Evolutionary conservation across 805 yeast species (phyloP), one percentile per base, ranked within the genome.

Genomic region (Wickerhamomyces ciferrii): DNA sequence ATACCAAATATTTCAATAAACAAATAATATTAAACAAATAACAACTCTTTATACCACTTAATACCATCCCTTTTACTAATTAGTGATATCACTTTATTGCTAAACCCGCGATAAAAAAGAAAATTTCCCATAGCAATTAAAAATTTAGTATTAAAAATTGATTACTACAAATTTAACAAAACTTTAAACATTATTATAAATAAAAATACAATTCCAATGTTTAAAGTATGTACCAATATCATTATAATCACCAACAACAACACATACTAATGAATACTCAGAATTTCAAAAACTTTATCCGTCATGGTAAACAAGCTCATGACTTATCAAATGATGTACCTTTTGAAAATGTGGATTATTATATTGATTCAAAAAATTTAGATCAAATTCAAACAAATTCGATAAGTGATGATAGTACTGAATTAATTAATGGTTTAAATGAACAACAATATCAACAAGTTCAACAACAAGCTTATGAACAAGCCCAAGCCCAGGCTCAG

Each of bases 271-370:
- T 37, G 39, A 37, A 34, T 29, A 42, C 25, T 15, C 46, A 69
- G 72, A 70, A 68, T 54, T 54, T 71, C 34, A 69, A 68, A 53
- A 69, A 71, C 47, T 68, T 70, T 47, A 71, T 71, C 43, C 64
- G 75, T 45, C 74, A 70, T 46, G 76, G 76, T 17, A 68, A 59
- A 48, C 69, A 67, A 43, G 71, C 70, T 6, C 66, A 58, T 43
- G 54, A 43, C 4, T 24, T 45, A 17, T 11, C 23, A 42, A 38
- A 6, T 31, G n/a, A n/a, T n/a, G n/a, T n/a, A 20, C 39, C 43
- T 23, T 25, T 29, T 24, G 43, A 31, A 14, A 11, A n/a, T 10
- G 27, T 13, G 25, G 32, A 23, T 14, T 23, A 25, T 21, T 15
- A 36, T 31, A 17, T 42, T 7, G 38, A 36, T 15, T 23, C 25